Percentiles rank a stretch among this genome's conserved stretches.
These are phyloP conservation scores for Pulchroboletus neoregius DNA, from an alignment of 1,284 basidiomycete genomes.

Conservation along the genomic window DNA sequence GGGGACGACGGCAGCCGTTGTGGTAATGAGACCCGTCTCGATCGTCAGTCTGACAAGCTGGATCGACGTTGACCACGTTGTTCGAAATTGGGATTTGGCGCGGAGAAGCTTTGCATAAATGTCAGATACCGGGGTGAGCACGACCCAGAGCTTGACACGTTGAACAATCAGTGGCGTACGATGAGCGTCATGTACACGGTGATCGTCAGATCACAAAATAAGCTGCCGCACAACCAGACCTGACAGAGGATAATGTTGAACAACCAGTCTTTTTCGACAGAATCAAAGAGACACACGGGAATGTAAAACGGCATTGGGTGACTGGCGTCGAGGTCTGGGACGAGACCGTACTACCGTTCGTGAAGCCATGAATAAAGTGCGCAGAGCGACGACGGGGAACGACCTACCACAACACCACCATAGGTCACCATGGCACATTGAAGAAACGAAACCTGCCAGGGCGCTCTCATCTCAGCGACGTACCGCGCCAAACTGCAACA, in stretches of 20 bases:
- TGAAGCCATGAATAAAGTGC: no score
- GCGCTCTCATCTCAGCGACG: no score
- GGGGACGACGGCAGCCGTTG: slow-evolving; percentile 2
- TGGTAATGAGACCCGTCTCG: slow-evolving; percentile 15
- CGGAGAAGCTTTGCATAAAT: background rate
- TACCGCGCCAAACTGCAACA: no score
- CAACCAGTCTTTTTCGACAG: background rate
- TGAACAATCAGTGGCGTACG: no score
- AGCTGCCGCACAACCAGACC: slow-evolving; percentile 4
- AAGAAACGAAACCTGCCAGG: no score
- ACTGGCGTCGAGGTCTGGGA: slow-evolving; percentile 5
- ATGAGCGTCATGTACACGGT: no score
- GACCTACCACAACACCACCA: no score
- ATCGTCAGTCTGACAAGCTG: slow-evolving; percentile 11
- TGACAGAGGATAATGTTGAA: background rate
- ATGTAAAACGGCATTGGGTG: slow-evolving; percentile 11
- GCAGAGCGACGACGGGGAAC: no score
- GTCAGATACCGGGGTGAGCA: background rate
- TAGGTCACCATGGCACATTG: no score
- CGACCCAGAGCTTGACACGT: no score
- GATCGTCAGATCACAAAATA: slow-evolving; percentile 15
- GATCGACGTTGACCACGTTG: background rate
- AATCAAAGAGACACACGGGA: background rate
- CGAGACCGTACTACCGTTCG: slow-evolving; percentile 9
- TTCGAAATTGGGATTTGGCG: no score